These are phyloP conservation scores for Limnanthes douglasii DNA, from an alignment of 345 rosid genomes.

Conservation along the genomic window DNA sequence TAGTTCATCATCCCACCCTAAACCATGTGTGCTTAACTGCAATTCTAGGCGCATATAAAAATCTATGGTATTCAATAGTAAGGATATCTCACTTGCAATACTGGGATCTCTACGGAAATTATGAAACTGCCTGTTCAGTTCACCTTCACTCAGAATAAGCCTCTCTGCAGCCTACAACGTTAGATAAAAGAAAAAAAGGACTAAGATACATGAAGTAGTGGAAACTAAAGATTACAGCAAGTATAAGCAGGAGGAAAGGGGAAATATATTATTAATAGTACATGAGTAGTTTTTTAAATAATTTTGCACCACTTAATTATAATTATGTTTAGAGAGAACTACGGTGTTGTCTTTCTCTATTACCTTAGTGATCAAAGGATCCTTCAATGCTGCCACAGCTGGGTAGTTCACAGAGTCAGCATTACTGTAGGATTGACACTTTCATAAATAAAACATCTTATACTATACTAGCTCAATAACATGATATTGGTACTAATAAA, in stretches of 20 bases:
- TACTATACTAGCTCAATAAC: too few relatives aligned
- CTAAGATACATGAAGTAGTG: too few relatives aligned
- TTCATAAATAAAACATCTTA: too few relatives aligned
- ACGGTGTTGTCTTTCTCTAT: too few relatives aligned
- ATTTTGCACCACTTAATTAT: not conserved
- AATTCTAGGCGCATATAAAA: not conserved
- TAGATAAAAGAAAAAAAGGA: too few relatives aligned
- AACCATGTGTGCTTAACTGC: not conserved
- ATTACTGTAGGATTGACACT: slow-evolving; percentile 25
- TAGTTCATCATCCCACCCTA: too few relatives aligned
- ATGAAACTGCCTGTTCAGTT: slow-evolving; percentile 43
- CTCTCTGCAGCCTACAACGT: slow-evolving; percentile 96
- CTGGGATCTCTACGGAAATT: slow-evolving; percentile 43
- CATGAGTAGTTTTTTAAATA: not conserved
- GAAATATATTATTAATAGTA: not conserved
- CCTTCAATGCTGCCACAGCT: slow-evolving; percentile 40
- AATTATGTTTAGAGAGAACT: too few relatives aligned
- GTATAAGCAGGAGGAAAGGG: too few relatives aligned
- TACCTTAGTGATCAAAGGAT: slow-evolving; percentile 70
- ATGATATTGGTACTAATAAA: too few relatives aligned
- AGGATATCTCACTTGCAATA: slow-evolving; percentile 43
- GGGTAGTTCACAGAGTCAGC: slow-evolving; percentile 46
- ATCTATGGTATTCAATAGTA: too few relatives aligned
- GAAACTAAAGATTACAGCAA: too few relatives aligned
- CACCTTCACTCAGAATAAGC: slow-evolving; percentile 44